Base-by-base conservation (phyloP, 2,329 filamentous ascomycete genomes). In the Penicillium sp. region DNA sequence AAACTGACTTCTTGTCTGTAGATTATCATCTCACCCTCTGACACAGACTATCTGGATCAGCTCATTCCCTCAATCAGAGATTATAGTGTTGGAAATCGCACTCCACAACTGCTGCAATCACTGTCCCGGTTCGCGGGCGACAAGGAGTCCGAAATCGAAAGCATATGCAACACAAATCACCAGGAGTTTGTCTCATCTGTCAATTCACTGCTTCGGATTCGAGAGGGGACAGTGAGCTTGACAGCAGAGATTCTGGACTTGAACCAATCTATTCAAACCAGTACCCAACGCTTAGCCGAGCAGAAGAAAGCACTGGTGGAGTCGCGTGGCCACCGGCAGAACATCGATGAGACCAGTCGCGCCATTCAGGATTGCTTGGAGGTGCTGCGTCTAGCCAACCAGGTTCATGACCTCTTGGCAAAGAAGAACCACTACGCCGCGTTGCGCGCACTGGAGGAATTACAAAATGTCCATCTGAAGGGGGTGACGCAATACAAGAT, bases 401-500 rank as follows among this genome's bases (percentile, higher is more conserved):
- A 96, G 69, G 91, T 96, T 4, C 92, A 97, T 72, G 94, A 97
- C 53, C 80, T 99, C 57, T 84, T 97, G 47, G 86, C 87, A 39
- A 93, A 91, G 76, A 96, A 97, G 77, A 95, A 92, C 65, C 96
- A 97, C 72, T 99, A 99, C 73, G 91, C 89, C 6, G 94, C 94
- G 3, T 82, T 99, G 50, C 92, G 96, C 65, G 93, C 93, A 4
- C 81, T 99, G 46, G 94, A 97, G 68, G 94, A 99, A 72, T 81
- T 99, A 40, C 93, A 97, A 71, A 97, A 96, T 74, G 92, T 99
- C 64, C 91, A 97, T 70, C 83, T 99, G 63, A 92, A 92, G 70
- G 94, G 95, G 65, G 91, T 96, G 9, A 95, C 91, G 1, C 91
- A 97, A 63, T 95, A 97, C 75, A 93, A 92, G 69, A 88, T 99